These are phyloP conservation scores for Aegle marmelos DNA, from an alignment of 345 rosid genomes.

Conservation along the genomic window DNA sequence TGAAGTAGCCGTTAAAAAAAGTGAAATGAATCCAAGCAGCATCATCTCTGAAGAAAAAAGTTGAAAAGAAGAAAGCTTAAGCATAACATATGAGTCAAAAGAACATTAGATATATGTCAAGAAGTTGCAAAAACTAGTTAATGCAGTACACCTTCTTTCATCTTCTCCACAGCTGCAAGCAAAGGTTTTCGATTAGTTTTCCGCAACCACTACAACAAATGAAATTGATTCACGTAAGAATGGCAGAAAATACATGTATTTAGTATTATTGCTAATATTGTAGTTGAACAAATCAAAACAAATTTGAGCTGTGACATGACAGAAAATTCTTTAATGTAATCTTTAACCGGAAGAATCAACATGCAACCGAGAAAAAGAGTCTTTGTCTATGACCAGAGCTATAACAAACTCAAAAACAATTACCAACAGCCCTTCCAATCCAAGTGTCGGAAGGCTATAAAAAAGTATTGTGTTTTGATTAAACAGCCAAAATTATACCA, in stretches of 20 bases:
- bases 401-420: background rate
- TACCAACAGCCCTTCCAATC: background rate
- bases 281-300: background rate
- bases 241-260: background rate
- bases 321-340: background rate
- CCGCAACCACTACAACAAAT: constrained; percentile 65
- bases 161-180: constrained; percentile 84
- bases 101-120: background rate
- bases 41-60: constrained; percentile 65
- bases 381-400: background rate
- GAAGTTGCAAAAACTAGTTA: background rate
- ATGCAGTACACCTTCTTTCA: constrained; percentile 79
- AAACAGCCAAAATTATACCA: background rate
- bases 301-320: background rate
- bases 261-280: background rate
- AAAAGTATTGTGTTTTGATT: background rate
- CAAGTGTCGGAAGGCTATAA: background rate
- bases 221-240: background rate
- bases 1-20: constrained; percentile 83
- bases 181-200: constrained; percentile 77
- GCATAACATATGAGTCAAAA: background rate
- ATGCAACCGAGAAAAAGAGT: background rate
- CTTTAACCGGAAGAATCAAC: background rate
- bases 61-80: constrained; percentile 7
- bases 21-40: constrained; percentile 98